Evolutionary conservation across 2,329 filamentous ascomycete species (phyloP).

Genomic region (Coniochaeta hoffmannii): DNA sequence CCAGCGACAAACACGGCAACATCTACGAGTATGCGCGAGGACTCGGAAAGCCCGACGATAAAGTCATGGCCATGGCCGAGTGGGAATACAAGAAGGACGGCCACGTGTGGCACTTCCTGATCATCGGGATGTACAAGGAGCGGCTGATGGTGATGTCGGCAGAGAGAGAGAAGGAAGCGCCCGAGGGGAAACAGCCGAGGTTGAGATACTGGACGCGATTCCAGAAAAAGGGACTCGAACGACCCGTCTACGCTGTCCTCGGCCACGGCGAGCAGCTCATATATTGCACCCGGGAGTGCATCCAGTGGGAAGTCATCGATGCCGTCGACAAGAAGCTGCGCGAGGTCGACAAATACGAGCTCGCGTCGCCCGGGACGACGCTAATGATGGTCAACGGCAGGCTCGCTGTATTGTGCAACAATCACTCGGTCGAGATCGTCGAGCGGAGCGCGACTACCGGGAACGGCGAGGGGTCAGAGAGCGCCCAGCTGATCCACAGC

Average conservation of each 20-base stretch:
- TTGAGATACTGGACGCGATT: constrained; percentile 49
- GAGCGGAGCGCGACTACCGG: constrained; percentile 25
- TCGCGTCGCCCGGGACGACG: constrained; percentile 46
- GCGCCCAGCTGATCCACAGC: constrained; percentile 31
- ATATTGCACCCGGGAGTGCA: constrained; percentile 41
- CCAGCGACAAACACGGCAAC: constrained; percentile 33
- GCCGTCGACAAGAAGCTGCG: constrained; percentile 42
- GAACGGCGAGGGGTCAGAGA: constrained; percentile 19
- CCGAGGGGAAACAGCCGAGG: constrained; percentile 18
- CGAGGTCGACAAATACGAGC: constrained; percentile 33
- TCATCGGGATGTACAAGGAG: constrained; percentile 50
- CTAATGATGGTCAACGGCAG: constrained; percentile 39
- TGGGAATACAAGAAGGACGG: constrained; percentile 54
- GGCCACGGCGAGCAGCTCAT: constrained; percentile 49
- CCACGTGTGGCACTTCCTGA: constrained; percentile 54
- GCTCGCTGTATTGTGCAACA: constrained; percentile 42
- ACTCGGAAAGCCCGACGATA: constrained; percentile 49
- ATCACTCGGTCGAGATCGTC: constrained; percentile 50
- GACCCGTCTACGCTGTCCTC: constrained; percentile 48
- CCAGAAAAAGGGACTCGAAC: constrained; percentile 32
- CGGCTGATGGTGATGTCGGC: constrained; percentile 49
- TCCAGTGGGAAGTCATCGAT: constrained; percentile 53
- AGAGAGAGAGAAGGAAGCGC: constrained; percentile 19
- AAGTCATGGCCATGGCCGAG: constrained; percentile 53
- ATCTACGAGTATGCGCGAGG: constrained; percentile 43